Percentiles rank a stretch among this genome's conserved stretches.
phyloP scores from a whole-genome alignment of 805 yeast species.

The Lipomyces orientalis region DNA sequence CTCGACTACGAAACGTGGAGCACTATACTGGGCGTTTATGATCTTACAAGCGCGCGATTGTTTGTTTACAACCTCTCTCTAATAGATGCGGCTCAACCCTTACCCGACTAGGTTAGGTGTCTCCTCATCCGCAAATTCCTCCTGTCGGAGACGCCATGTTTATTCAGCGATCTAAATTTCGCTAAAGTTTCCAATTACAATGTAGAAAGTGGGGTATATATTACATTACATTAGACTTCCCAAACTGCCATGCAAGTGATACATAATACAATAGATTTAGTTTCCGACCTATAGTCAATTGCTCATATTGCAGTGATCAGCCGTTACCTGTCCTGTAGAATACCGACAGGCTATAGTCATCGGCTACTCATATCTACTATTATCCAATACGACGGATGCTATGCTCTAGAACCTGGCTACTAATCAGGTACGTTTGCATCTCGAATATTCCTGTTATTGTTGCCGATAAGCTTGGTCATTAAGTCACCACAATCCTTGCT shows the following conservation, averaged over 20 bases:
- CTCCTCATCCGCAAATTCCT: too few species aligned
- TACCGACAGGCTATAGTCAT: not conserved
- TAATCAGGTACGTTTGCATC: not conserved
- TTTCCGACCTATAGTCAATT: not conserved
- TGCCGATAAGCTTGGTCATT: not conserved
- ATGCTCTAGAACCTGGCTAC: not conserved
- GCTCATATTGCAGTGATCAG: not conserved
- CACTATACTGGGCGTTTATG: not conserved
- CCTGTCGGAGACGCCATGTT: too few species aligned
- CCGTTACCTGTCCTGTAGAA: not conserved
- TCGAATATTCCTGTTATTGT: not conserved
- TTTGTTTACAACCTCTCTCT: conserved; percentile 11
- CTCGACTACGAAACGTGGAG: not conserved
- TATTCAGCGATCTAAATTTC: not conserved
- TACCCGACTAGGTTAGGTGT: too few species aligned
- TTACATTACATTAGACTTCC: not conserved
- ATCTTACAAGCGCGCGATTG: conserved; percentile 2
- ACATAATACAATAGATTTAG: not conserved
- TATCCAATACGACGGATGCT: not conserved
- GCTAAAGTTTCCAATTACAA: too few species aligned
- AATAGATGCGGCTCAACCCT: too few species aligned
- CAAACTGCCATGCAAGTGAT: not conserved
- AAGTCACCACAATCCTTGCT: not conserved
- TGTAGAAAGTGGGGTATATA: too few species aligned
- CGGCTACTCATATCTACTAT: not conserved